These are phyloP conservation scores for Trichocladium uniseriatum DNA, from an alignment of 495 filamentous ascomycete species.

Conservation along the genomic window DNA sequence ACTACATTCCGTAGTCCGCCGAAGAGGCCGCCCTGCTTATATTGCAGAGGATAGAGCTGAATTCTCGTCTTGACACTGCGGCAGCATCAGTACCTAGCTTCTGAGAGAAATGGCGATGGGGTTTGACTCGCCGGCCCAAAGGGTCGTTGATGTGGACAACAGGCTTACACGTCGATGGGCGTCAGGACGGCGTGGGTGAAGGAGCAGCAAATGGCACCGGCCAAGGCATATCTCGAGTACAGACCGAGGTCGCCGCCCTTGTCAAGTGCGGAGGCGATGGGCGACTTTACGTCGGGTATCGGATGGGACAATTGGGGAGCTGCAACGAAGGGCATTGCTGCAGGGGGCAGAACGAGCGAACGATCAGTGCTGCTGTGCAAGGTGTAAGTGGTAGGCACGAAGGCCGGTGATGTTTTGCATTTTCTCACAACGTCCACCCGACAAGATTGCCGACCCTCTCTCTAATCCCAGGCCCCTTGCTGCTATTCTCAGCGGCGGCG, in stretches of 20 bases:
- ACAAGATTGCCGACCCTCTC: not conserved
- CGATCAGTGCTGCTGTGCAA: not conserved
- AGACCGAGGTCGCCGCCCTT: not conserved
- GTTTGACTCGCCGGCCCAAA: not conserved
- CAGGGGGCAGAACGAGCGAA: not conserved
- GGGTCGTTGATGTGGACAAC: not conserved
- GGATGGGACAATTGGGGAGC: not conserved
- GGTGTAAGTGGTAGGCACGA: not conserved
- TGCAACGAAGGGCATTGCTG: not conserved
- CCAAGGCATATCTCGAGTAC: slow-evolving; percentile 61
- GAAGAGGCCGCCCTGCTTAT: slow-evolving; percentile 59
- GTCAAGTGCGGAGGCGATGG: not conserved
- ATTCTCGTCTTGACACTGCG: slow-evolving; percentile 56
- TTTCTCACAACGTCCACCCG: not conserved
- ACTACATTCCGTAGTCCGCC: slow-evolving; percentile 62
- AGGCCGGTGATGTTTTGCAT: not conserved
- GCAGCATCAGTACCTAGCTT: too few species aligned
- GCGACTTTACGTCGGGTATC: not conserved
- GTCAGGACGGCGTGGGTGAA: slow-evolving; percentile 76
- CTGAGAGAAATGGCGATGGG: not conserved
- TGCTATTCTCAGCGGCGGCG: not conserved
- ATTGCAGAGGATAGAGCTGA: slow-evolving; percentile 60
- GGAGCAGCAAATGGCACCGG: slow-evolving; percentile 75
- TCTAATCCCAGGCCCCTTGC: not conserved
- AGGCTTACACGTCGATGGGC: slow-evolving; percentile 79